Evolutionary conservation across 2,329 filamentous ascomycete species (phyloP).

Genomic region (Aschersonia sp.): DNA sequence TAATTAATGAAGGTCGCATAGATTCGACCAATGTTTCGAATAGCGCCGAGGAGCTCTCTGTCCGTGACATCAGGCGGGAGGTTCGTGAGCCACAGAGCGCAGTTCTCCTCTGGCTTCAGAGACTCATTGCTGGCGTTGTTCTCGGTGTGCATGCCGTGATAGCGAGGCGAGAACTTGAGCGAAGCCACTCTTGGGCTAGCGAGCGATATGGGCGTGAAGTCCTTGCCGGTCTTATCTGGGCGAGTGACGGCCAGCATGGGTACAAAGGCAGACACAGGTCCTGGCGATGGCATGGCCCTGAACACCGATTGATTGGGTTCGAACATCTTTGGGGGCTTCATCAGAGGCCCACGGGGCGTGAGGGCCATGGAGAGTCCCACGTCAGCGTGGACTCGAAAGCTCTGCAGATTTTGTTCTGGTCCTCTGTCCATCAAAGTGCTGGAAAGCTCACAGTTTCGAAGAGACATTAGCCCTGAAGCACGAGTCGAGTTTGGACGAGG

Average conservation of each 20-base stretch:
- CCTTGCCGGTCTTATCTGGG: slow-evolving; percentile 5
- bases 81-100: slow-evolving; percentile 37
- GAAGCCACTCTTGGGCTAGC: background rate
- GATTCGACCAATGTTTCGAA: slow-evolving; percentile 33
- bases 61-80: slow-evolving; percentile 28
- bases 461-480: background rate
- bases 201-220: slow-evolving; percentile 2
- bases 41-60: slow-evolving; percentile 25
- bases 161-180: slow-evolving; percentile 17
- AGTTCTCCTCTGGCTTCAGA: slow-evolving; percentile 24
- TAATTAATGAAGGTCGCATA: slow-evolving; percentile 37
- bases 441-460: background rate
- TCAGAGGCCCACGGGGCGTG: too few relatives aligned
- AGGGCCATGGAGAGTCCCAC: too few relatives aligned
- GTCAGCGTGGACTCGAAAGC: background rate
- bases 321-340: background rate
- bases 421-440: background rate
- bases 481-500: slow-evolving; percentile 2
- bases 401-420: background rate
- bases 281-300: background rate
- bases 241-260: slow-evolving; percentile 11
- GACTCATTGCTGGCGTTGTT: slow-evolving; percentile 19
- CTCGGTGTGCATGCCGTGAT: slow-evolving; percentile 20
- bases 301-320: too few relatives aligned
- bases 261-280: slow-evolving; percentile 3